A percentile compares a stretch with the other conserved stretches of the same genome.
Evolutionary conservation across 2,329 filamentous ascomycete species (phyloP).

Genomic region (Pseudogymnoascus sp.): DNA sequence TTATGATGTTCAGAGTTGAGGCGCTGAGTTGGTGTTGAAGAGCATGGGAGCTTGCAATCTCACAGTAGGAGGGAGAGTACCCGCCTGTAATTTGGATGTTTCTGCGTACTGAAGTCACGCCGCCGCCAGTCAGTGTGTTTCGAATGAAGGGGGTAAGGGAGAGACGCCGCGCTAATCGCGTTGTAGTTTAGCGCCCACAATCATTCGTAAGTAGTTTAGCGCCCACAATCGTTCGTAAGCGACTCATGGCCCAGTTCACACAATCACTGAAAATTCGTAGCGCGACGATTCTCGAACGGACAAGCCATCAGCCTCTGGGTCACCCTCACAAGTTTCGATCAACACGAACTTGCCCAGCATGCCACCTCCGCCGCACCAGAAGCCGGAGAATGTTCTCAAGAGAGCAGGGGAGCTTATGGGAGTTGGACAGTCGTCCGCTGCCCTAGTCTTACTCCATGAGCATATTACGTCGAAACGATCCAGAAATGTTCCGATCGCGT

Average conservation of each 20-base stretch:
- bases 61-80: background rate
- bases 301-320: background rate
- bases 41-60: background rate
- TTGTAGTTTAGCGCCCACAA: no score
- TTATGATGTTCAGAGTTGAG: background rate
- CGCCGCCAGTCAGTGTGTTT: background rate
- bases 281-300: background rate
- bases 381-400: constrained; percentile 98
- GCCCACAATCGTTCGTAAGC: no score
- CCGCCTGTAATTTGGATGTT: background rate
- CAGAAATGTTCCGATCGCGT: constrained; percentile 91
- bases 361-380: constrained; percentile 91
- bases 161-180: no score
- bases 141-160: background rate
- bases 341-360: constrained; percentile 11
- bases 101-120: background rate
- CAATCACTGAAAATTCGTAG: background rate
- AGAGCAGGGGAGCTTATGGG: constrained; percentile 97
- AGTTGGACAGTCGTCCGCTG: constrained; percentile 85
- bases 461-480: constrained; percentile 98
- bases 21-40: background rate
- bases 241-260: no score
- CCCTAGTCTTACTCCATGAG: constrained; percentile 91
- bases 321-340: background rate
- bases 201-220: no score